Base-by-base conservation (phyloP, 257 asterid species). In the Solanum paucissectum region DNA sequence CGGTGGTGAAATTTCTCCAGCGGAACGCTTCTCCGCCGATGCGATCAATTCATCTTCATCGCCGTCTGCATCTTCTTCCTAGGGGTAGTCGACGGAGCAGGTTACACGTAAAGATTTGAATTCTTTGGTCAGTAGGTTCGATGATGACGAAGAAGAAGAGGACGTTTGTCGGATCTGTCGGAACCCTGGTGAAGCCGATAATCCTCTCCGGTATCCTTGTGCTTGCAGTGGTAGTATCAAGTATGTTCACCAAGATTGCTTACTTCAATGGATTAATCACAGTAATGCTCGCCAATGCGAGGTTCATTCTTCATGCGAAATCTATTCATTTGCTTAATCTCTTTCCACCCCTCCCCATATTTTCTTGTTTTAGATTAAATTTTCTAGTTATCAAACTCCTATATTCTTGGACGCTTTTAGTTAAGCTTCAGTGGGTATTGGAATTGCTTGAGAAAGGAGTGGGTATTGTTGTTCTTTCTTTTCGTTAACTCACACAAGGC, bases 141-240 rank as follows among this genome's bases (percentile, higher is more conserved):
- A 93, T 87, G 99, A 96, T 37, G 98, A 96, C 0, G 99, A 96
- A 6, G 99, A 95, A 68, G 98, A 95, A 87, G 99, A 89, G 87
- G 99, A 96, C 84, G 98, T 96, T 83, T 96, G 99, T 91, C 94
- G 99, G 96, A 96, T 96, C 96, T 96, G 99, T 88, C 91, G 99
- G 73, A 96, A 94, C 89, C 96, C 99, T 2, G 98, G 98, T n/a
- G 99, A 96, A 23, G 88, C 90, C 55, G 98, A 94, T 84, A 96
- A 96, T 91, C 98, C 98, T 81, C 93, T 96, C 88, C 94, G 93
- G 34, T 95, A 95, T 82, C 99, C 99, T n/a, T 96, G 99, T 92
- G 98, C 98, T 14, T 96, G 99, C 89, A 96, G 98, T 92, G 99
- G 99, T 23, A 96, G 99, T 88, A 96, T 96, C 88, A 96, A 96